These are phyloP conservation scores for Coemansia sp. DNA, from an alignment of 192 early-diverging fungal genomes.

Conservation along the genomic window DNA sequence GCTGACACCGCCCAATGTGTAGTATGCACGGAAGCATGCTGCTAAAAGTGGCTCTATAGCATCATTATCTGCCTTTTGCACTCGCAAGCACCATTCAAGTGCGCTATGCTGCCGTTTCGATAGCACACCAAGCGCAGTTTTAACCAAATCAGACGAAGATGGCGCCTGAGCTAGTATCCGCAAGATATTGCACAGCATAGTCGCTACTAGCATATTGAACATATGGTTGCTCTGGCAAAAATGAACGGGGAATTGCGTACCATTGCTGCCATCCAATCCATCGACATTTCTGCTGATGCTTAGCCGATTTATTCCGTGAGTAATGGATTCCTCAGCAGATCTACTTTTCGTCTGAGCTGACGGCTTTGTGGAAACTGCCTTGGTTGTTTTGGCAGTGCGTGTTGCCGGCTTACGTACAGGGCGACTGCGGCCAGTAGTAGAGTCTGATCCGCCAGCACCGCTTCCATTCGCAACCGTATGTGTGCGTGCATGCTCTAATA, in stretches of 20 bases:
- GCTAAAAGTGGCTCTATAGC: constrained; percentile 22
- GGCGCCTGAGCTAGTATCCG: constrained; percentile 29
- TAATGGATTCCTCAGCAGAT: background rate
- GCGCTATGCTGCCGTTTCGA: constrained; percentile 15
- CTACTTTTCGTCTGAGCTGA: background rate
- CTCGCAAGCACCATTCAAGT: constrained; percentile 38
- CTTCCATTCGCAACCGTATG: constrained; percentile 11
- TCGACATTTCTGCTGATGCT: constrained; percentile 23
- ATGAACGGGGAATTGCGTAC: constrained; percentile 18
- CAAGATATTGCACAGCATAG: constrained; percentile 40
- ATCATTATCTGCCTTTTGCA: constrained; percentile 23
- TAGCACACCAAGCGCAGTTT: background rate
- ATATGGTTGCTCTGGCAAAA: constrained; percentile 20
- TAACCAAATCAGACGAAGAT: background rate
- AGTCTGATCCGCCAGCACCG: background rate
- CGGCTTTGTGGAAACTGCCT: background rate
- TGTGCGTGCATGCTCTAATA: constrained; percentile 35
- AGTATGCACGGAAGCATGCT: constrained; percentile 45
- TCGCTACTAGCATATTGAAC: constrained; percentile 33
- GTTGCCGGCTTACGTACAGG: constrained; percentile 32
- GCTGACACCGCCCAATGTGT: constrained; percentile 17
- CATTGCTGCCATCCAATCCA: background rate
- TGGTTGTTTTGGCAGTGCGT: constrained; percentile 2
- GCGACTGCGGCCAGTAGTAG: constrained; percentile 1
- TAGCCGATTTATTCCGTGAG: constrained; percentile 27